Percentiles rank a stretch among this genome's conserved stretches.
Conservation (phyloP, 192 early-diverging fungal genomes). For the Coemansia sp. region DNA sequence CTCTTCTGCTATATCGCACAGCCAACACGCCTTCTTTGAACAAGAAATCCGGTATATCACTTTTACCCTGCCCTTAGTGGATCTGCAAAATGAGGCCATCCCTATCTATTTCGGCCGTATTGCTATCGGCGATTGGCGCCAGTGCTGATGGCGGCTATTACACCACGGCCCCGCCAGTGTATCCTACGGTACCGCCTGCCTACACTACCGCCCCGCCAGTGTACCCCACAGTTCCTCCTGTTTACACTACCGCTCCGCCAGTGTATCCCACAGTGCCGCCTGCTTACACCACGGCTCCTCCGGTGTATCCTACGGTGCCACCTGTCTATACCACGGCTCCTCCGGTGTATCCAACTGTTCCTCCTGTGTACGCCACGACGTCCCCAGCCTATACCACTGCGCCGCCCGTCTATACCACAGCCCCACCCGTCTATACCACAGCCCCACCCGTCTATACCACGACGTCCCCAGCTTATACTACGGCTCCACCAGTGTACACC, state of each 20-base stretch:
- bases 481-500: not conserved
- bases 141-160: slow-evolving; percentile 9
- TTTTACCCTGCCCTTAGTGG: not conserved
- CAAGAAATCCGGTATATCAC: not conserved
- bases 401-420: not conserved
- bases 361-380: not conserved
- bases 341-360: not conserved
- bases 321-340: not conserved
- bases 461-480: not conserved
- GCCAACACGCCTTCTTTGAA: not conserved
- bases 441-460: not conserved
- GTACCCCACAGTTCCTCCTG: not conserved
- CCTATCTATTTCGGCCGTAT: slow-evolving; percentile 10
- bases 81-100: slow-evolving; percentile 21
- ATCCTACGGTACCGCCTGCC: not conserved
- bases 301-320: not conserved
- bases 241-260: not conserved
- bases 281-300: not conserved
- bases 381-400: not conserved
- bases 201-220: not conserved
- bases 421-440: not conserved
- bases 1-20: not conserved
- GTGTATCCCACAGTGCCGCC: not conserved
- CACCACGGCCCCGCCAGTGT: not conserved
- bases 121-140: slow-evolving; percentile 5